Evolutionary conservation across 331 rosid genomes (phyloP), one percentile per base, ranked within the genome.

Genomic region (Erythrophleum ivorense): DNA sequence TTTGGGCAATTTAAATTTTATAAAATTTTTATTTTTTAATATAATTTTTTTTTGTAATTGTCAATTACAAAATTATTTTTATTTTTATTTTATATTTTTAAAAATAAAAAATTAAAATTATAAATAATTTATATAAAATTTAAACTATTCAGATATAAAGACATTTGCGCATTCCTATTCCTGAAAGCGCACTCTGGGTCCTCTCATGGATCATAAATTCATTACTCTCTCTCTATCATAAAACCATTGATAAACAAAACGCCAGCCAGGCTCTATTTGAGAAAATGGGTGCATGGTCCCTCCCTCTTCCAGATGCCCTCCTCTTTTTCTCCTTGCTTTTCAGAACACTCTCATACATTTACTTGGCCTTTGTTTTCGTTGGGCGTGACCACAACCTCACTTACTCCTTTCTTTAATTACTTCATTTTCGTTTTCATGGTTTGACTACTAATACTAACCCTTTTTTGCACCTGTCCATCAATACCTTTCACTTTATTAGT

Each of bases 241-340:
- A 9, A 49, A 45, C 9, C 40, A 49, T 38, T 58, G 58, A 71
- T 6, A 38, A 38, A 45, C 24, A 60, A 75, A 78, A 83, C 14
- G 86, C 73, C 80, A 75, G 74, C 66, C 73, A 79, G 63, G 78
- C 74, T 52, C 16, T 69, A 66, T 40, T 52, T 9, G 34, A 77
- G 60, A 83, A 75, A 81, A 83, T 81, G 77, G 81, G 36, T 11
- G 24, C 41, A 64, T 91, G 94, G 94, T 91, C 96, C 94, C 90
- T 81, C 73, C 38, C 58, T 78, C 52, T 46, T 53, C 77, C 85
- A 43, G 75, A 83, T 87, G 89, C 90, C 19, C 75, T 80, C 45
- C 62, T 84, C 68, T 78, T 73, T 70, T 71, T 50, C 19, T 84
- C 72, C 75, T 73, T 80, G 24, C 90, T 83, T 86, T 91, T 64